A percentile compares a stretch with the other conserved stretches of the same genome.
Conservation (phyloP, 306 rosid genomes). For the Inga leiocalycina region DNA sequence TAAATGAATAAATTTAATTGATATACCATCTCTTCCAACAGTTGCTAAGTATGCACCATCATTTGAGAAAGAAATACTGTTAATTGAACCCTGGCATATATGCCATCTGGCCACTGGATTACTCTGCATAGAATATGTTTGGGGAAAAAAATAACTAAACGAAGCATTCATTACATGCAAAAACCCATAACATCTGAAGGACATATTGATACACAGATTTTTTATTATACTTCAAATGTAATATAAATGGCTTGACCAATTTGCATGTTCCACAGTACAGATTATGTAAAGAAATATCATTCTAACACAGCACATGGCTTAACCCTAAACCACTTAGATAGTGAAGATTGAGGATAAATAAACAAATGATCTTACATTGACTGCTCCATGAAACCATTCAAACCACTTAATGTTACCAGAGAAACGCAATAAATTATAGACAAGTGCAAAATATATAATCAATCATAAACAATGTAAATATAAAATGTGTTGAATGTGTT, state of each 20-base stretch:
- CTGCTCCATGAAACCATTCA: neutral
- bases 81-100: constrained; percentile 88
- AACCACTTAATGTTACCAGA: neutral
- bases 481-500: neutral
- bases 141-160: neutral
- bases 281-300: neutral
- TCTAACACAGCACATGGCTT: neutral
- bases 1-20: constrained; percentile 15
- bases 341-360: neutral
- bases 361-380: neutral
- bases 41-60: constrained; percentile 86
- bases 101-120: constrained; percentile 98
- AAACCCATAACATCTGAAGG: neutral
- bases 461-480: constrained; percentile 31
- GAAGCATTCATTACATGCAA: neutral
- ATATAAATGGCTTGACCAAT: neutral
- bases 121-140: constrained; percentile 58
- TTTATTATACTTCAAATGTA: neutral
- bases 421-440: neutral
- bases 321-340: neutral
- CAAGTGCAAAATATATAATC: constrained; percentile 22
- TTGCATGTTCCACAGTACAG: neutral
- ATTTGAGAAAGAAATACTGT: constrained; percentile 79
- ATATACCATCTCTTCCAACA: constrained; percentile 94
- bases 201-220: too few species aligned